phyloP scores from a whole-genome alignment of 495 filamentous ascomycete species.

The Hypoxylon cercidicola region DNA sequence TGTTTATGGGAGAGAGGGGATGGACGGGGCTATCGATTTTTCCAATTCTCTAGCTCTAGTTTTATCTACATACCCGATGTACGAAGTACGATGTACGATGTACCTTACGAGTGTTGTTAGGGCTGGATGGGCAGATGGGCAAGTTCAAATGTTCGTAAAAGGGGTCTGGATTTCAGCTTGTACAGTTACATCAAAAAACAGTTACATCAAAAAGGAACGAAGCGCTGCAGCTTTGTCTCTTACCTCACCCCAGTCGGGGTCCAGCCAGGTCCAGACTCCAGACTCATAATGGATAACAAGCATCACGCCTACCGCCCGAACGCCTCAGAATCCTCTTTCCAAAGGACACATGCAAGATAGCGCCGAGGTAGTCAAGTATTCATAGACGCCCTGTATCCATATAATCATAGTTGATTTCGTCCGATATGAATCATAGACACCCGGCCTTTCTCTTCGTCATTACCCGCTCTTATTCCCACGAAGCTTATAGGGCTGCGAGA shows the following conservation, averaged over 20 bases:
- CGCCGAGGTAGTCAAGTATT: neutral
- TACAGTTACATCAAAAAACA: too few species aligned
- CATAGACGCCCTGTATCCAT: neutral
- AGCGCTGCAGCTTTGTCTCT: constrained; percentile 31
- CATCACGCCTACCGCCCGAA: neutral
- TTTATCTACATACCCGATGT: neutral
- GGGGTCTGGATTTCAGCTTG: too few species aligned
- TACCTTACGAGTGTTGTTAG: neutral
- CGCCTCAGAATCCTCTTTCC: neutral
- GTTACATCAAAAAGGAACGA: constrained; percentile 2
- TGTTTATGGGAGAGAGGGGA: neutral
- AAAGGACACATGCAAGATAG: neutral
- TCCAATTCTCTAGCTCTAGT: neutral
- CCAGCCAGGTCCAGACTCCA: constrained; percentile 33
- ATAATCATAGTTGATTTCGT: constrained; percentile 2
- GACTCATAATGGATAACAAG: constrained; percentile 13
- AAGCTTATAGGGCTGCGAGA: constrained; percentile 22
- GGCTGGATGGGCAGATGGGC: neutral
- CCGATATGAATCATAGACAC: constrained; percentile 20
- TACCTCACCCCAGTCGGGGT: constrained; percentile 21
- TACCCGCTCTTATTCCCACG: neutral
- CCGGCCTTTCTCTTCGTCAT: constrained; percentile 1
- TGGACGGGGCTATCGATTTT: neutral
- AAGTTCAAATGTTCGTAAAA: too few species aligned
- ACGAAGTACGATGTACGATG: neutral